Base-by-base conservation (phyloP, 148 eudicot species). In the Suaeda aralocaspica region DNA sequence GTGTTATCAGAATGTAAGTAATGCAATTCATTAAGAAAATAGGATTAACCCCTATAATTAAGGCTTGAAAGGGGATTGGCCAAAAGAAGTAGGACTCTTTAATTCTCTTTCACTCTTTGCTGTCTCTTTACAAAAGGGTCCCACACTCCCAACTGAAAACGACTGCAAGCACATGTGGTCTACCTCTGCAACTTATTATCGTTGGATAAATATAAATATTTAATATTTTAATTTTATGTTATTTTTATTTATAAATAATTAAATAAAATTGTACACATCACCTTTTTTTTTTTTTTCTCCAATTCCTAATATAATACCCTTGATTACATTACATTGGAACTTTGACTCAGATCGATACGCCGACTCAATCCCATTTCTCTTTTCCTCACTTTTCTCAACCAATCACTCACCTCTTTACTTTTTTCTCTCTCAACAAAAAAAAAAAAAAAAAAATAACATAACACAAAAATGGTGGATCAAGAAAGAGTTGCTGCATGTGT, bases 121-220 rank as follows among this genome's bases (percentile, higher is more conserved):
- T 13, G 7, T 45, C 66, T 21, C 59, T 28, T 30, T 46, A 36
- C 41, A 36, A 36, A 24, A 63, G 70, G 31, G 53, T 19, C 70
- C 74, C 58, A 58, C 34, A 0, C 42, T 39, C 52, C 75, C 61
- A 76, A 76, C 81, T 64, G 78, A 78, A 78, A 78, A 74, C 78
- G 78, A 78, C 81, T 74, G 71, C 81, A 65, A 78, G 71, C 78
- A 78, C 81, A 74, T 74, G 68, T 78, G 78, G 81, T 74, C 77
- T 73, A 64, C 70, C 78, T 63, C 78, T 74, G 74, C 63, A 64
- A 73, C 77, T 46, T 61, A 36, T 14, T 70, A 53, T 67, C 24
- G 53, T 49, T 49, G 53, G 22, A n/a, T n/a, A n/a, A n/a, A n/a
- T n/a, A n/a, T n/a, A n/a, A n/a, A n/a, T n/a, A n/a, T n/a, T n/a